Evolutionary conservation across 441 rosid genomes (phyloP), one percentile per base, ranked within the genome.

Genomic region (Melianthus villosus): DNA sequence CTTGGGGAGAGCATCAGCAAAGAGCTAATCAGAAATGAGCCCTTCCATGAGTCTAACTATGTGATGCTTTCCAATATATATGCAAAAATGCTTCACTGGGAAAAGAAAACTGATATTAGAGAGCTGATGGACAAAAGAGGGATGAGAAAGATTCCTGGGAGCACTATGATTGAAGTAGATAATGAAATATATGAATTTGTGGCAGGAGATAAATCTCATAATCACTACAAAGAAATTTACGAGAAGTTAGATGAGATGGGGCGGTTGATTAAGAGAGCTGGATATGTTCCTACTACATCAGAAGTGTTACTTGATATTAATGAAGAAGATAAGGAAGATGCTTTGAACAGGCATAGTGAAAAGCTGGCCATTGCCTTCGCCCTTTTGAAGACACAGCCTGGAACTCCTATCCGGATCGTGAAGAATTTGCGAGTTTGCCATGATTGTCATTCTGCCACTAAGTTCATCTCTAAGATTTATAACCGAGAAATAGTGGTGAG

Each of bases 361-460:
- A 63, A 41, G 40, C 14, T 62, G 40, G 59, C 64, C 4, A 26
- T 57, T 33, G 63, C 64, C 22, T 64, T 46, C 17, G 68, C 56
- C 4, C 44, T 54, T 31, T 50, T 64, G 31, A 48, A 50, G 14
- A 58, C 69, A 42, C 19, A 50, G 40, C 55, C 49, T 9, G 58
- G 50, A 22, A 39, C 49, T 30, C 38, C 50, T 1, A 34, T 64
- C 9, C 41, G 46, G 31, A 18, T 57, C 20, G 50, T 57, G 22
- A 47, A 60, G 45, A 68, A 68, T 44, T 55, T 64, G 3, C 31
- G 54, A 39, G 53, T 62, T 19, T 64, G 61, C 20, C 45, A 46
- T 1, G 65, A 58, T 18, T 67, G 72, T 43, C 68, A 62, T 7
- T 15, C 31, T 1, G 73, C 56, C 12, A 59, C 62, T 26, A 59